Base-by-base conservation (phyloP, 768 basidiomycete genomes). In the Chiua virens region DNA sequence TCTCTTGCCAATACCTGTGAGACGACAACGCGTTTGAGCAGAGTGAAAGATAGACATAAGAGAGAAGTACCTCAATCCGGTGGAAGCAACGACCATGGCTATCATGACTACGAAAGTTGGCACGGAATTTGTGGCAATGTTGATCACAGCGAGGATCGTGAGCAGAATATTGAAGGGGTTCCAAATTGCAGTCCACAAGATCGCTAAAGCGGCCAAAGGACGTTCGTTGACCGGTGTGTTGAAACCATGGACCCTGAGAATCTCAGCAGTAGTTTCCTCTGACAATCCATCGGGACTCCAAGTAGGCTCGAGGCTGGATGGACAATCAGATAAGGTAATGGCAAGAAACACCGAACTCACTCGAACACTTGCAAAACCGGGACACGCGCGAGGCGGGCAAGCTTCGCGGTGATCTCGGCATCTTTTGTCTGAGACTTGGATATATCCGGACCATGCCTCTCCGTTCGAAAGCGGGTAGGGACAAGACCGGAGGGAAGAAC, bases 121-220 rank as follows among this genome's bases (percentile, higher is more conserved):
- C 14, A 63, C 25, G 20, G 71, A 71, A 39, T 62, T 10, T 15
- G 69, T 71, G 14, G 64, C 71, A n/a, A 67, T 57, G 34, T 67
- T 72, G 35, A 72, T 45, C 5, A 63, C 1, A 0, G 69, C 69
- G 9, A 71, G 68, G 40, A 68, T 49, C 8, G 59, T 62, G 50
- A 71, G 46, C 35, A 71, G 59, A 13, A 72, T 45, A 6, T 71
- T 71, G 59, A 71, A 71, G 5, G 69, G 68, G 42, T 73, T 71
- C 60, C 61, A 63, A 15, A 73, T n/a, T 14, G 70, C 71, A 27
- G 56, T 58, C 59, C 66, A 69, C 22, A 71, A 48, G 20, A 69
- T 47, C n/a, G 47, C 38, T 42, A 73, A 36, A 3, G 61, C 60
- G 3, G 62, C 66, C 41, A 68, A 52, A 41, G 68, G 62, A 22